phyloP scores from a whole-genome alignment of 768 basidiomycete species.

The Amylocystis lapponica region DNA sequence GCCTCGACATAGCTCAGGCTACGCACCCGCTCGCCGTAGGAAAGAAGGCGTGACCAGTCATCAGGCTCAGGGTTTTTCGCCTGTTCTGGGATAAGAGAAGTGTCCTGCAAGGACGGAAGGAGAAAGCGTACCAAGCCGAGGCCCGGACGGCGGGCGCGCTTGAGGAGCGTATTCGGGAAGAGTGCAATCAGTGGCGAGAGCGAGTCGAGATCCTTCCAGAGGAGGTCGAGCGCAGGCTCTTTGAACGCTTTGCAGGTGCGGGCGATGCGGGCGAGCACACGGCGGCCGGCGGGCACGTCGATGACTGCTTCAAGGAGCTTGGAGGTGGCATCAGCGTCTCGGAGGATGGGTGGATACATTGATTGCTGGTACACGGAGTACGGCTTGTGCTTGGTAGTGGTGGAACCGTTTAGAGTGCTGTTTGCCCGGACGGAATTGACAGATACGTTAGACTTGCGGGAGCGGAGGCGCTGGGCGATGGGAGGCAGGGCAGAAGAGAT shows the following conservation, averaged over 20 bases:
- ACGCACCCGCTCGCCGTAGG: constrained; percentile 62
- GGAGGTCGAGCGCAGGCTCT: constrained; percentile 62
- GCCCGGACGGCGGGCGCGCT: constrained; percentile 66
- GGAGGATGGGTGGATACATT: constrained; percentile 49
- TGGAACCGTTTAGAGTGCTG: constrained; percentile 4
- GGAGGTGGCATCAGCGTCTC: constrained; percentile 54
- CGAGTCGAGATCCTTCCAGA: constrained; percentile 78
- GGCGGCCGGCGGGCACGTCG: constrained; percentile 58
- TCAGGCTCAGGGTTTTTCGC: constrained; percentile 54
- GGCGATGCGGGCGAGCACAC: constrained; percentile 63
- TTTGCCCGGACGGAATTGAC: constrained; percentile 8
- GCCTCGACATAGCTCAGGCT: constrained; percentile 67
- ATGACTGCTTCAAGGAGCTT: constrained; percentile 46
- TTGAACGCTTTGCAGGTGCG: constrained; percentile 71
- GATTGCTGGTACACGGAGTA: constrained; percentile 46
- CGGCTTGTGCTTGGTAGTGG: constrained; percentile 26
- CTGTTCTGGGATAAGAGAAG: constrained; percentile 27
- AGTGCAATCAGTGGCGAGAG: constrained; percentile 65
- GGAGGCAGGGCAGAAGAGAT: constrained; percentile 14
- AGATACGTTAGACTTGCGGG: constrained; percentile 24
- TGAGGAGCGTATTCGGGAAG: constrained; percentile 63
- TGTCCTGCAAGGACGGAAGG: constrained; percentile 1
- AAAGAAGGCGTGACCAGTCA: constrained; percentile 64
- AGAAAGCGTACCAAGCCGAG: constrained; percentile 61
- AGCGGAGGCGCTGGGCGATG: constrained; percentile 19